Base-by-base conservation (phyloP, 2,329 filamentous ascomycete genomes). In the Leptographium flavum region DNA sequence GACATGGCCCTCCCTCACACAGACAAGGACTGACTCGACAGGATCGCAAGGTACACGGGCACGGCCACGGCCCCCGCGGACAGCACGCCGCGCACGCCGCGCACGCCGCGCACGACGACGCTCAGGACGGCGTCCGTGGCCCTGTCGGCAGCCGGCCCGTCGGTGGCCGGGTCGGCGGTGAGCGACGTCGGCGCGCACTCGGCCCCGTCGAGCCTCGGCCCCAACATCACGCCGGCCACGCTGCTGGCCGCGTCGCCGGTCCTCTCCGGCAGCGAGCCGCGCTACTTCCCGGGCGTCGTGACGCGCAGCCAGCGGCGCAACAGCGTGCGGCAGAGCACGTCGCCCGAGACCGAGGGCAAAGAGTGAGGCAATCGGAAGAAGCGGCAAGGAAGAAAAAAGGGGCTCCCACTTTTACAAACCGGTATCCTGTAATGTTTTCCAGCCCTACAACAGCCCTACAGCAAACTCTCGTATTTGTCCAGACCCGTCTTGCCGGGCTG, bases 271-370 rank as follows among this genome's bases (percentile, higher is more conserved):
- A 70, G 66, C 41, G 81, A 86, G 58, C 83, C 81, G 11, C 73
- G 70, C 50, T 76, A 86, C 50, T 83, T 86, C 52, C 83, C 83
- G 0, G 83, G 83, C 0, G 71, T 87, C 28, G 71, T 87, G 38
- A 68, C 69, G 15, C 63, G 71, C 45, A 68, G 68, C 56, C 63
- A 64, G 40, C 62, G 68, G 43, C 67, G 59, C 42, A 65, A 63
- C 37, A 71, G 70, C 44, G 57, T 57, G 47, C 57, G 62, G 33
- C 59, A 61, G 45, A 57, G 55, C 5, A 21, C 9, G 7, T 13
- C 5, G 5, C 21, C 15, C 4, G 17, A 38, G n/a, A 11, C 27
- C 23, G 17, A 13, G 8, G 10, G 15, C 23, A 39, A 13, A 21
- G 15, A 9, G 10, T 1, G 25, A 15, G 8, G 15, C 37, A 27